phyloP scores from a whole-genome alignment of 768 basidiomycete genomes.

The Tulasnella calospora region DNA sequence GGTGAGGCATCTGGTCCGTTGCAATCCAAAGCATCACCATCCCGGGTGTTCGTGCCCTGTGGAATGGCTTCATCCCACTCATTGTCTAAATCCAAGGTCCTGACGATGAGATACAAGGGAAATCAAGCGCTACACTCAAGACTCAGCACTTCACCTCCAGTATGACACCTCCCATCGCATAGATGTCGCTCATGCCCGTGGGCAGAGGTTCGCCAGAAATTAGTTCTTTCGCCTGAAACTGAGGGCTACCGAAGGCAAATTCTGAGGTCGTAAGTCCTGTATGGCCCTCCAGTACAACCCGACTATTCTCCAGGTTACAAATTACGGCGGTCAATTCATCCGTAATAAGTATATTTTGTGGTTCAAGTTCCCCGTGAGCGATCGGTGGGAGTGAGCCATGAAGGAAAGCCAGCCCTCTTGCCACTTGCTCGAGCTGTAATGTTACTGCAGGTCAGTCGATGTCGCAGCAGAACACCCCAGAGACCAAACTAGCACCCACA shows the following conservation, averaged over 20 bases:
- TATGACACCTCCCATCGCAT: not conserved
- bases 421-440: constrained; percentile 21
- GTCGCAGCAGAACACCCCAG: no score
- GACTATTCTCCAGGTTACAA: not conserved
- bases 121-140: no score
- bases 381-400: constrained; percentile 25
- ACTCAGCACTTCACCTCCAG: not conserved
- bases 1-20: not conserved
- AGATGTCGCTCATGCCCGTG: not conserved
- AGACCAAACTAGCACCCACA: not conserved
- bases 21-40: not conserved
- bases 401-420: constrained; percentile 26
- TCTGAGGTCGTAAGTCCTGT: not conserved
- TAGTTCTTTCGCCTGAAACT: not conserved
- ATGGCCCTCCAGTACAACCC: not conserved
- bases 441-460: no score
- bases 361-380: constrained; percentile 28
- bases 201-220: not conserved
- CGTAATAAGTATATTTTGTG: not conserved
- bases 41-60: not conserved
- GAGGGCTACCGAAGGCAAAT: not conserved
- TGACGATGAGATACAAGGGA: not conserved
- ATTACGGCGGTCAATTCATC: not conserved
- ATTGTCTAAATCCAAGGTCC: not conserved
- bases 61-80: not conserved